These are phyloP conservation scores for Hagleromyces aurorensis DNA, from an alignment of 805 yeast genomes.

Conservation along the genomic window DNA sequence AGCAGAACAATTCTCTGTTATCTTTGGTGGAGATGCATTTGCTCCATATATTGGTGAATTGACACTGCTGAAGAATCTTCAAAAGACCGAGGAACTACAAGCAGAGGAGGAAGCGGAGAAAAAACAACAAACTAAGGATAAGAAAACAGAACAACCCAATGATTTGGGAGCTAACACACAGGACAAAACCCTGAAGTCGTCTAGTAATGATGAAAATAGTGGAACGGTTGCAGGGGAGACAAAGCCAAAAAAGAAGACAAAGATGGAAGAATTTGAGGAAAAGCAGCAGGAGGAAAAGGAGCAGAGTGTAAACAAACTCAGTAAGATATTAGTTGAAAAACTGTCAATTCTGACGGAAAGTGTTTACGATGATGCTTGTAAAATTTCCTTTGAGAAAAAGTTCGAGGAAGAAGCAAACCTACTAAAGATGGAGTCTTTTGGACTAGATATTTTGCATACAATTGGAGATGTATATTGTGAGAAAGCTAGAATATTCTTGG, in stretches of 20 bases:
- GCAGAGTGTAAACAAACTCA: slow-evolving; percentile 55
- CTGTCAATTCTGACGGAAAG: slow-evolving; percentile 54
- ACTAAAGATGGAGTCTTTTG: slow-evolving; percentile 75
- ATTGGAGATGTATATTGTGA: slow-evolving; percentile 62
- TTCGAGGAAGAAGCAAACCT: slow-evolving; percentile 76
- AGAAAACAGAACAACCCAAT: slow-evolving; percentile 21
- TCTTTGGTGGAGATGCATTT: slow-evolving; percentile 89
- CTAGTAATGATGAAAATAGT: slow-evolving; percentile 4
- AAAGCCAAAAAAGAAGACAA: slow-evolving; percentile 39
- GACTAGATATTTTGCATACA: slow-evolving; percentile 71
- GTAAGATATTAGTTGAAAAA: slow-evolving; percentile 48
- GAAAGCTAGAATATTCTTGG: slow-evolving; percentile 56
- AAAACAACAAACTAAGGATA: slow-evolving; percentile 29
- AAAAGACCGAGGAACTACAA: slow-evolving; percentile 48
- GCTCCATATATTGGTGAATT: slow-evolving; percentile 83
- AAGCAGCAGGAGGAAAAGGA: slow-evolving; percentile 62
- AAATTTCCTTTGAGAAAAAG: slow-evolving; percentile 53
- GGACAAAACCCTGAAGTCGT: slow-evolving; percentile 9
- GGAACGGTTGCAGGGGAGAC: slow-evolving; percentile 3
- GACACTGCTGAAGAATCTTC: slow-evolving; percentile 66
- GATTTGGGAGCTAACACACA: too few relatives aligned
- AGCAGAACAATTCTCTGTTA: slow-evolving; percentile 57
- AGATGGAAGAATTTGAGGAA: slow-evolving; percentile 60
- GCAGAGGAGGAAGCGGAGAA: slow-evolving; percentile 39
- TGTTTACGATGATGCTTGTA: slow-evolving; percentile 53